These are phyloP conservation scores for Grammothele lineata DNA, from an alignment of 768 basidiomycete species.

Conservation along the genomic window DNA sequence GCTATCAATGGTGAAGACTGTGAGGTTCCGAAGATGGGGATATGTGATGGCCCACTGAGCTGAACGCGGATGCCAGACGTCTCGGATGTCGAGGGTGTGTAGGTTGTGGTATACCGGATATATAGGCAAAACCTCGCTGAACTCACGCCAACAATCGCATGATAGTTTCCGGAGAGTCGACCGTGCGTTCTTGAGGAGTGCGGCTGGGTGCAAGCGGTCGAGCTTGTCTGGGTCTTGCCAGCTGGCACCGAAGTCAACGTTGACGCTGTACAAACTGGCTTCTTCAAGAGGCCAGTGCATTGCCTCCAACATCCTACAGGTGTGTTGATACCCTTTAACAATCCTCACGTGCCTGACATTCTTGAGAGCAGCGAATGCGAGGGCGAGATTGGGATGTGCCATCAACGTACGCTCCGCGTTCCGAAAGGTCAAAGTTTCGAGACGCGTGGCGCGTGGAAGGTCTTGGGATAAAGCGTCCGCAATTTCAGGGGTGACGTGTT, in stretches of 20 bases:
- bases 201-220: not conserved
- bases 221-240: not conserved
- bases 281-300: slow-evolving; percentile 1
- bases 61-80: not conserved
- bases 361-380: not conserved
- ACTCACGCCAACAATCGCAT: not conserved
- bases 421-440: not conserved
- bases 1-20: not conserved
- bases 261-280: not conserved
- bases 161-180: not conserved
- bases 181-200: not conserved
- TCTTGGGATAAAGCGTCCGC: not conserved
- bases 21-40: not conserved
- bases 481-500: not conserved
- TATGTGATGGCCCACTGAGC: not conserved
- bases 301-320: slow-evolving; percentile 1
- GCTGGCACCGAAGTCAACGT: not conserved
- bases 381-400: not conserved
- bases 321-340: not conserved
- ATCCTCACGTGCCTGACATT: not conserved
- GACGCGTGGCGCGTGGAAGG: not conserved
- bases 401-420: not conserved
- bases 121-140: not conserved
- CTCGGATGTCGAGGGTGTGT: not conserved
- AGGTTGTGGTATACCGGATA: not conserved